These are phyloP conservation scores for Echinochloa phyllopogon DNA, from an alignment of 176 grass and related monocot species.

Conservation along the genomic window DNA sequence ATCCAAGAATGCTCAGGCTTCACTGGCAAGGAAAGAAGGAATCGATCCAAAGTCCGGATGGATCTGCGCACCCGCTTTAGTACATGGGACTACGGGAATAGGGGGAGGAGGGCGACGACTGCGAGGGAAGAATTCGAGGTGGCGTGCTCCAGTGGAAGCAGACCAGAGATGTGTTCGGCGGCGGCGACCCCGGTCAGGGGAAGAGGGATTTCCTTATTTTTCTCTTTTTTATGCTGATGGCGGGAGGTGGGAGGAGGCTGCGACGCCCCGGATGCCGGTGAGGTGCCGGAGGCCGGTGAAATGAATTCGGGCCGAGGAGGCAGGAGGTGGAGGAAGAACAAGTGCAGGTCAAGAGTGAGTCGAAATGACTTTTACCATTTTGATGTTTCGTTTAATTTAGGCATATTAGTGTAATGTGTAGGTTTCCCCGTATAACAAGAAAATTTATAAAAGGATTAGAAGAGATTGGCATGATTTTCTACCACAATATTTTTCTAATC, in stretches of 20 bases:
- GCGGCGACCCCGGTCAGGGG: conserved; percentile 1
- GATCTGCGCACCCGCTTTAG: conserved; percentile 16
- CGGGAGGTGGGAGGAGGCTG: conserved; percentile 26
- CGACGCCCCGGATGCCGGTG: conserved; percentile 15
- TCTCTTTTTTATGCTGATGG: neutral
- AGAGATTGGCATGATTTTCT: neutral
- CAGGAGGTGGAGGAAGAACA: neutral
- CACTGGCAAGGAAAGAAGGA: neutral
- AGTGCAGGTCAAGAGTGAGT: neutral
- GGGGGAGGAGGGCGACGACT: neutral
- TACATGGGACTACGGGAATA: neutral
- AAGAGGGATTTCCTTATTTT: neutral
- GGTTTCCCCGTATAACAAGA: neutral
- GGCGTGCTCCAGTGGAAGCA: conserved; percentile 22
- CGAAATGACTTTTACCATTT: neutral
- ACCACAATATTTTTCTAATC: no score
- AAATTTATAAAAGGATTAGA: neutral
- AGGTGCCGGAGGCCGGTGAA: conserved; percentile 13
- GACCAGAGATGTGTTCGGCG: conserved; percentile 7
- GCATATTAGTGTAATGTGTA: no score
- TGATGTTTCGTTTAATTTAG: neutral
- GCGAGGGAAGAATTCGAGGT: conserved; percentile 19
- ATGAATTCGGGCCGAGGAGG: neutral
- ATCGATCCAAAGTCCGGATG: conserved; percentile 24
- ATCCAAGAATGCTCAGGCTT: neutral